These are phyloP conservation scores for Leucogyrophana mollusca DNA, from an alignment of 768 basidiomycete species.

Conservation along the genomic window DNA sequence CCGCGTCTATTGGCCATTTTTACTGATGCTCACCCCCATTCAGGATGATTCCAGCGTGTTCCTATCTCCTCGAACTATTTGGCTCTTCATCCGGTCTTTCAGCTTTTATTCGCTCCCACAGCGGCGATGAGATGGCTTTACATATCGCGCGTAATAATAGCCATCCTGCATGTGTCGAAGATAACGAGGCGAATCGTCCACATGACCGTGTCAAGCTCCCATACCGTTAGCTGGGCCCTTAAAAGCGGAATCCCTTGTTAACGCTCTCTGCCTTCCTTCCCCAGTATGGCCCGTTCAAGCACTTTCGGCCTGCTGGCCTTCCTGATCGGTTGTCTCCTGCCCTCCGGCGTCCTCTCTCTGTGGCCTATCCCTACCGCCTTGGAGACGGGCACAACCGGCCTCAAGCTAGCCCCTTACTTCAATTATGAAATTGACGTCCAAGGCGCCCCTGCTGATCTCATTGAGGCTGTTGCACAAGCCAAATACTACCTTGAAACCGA, in stretches of 20 bases:
- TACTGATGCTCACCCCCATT: background rate
- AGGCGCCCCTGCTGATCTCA: slow-evolving; percentile 31
- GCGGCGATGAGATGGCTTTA: background rate
- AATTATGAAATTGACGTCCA: slow-evolving; percentile 22
- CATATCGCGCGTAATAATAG: background rate
- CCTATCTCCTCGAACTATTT: background rate
- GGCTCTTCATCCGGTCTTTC: background rate
- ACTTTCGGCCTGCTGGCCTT: slow-evolving; percentile 10
- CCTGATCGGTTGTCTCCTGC: slow-evolving; percentile 3
- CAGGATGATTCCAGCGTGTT: background rate
- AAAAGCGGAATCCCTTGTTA: background rate
- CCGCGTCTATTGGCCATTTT: background rate
- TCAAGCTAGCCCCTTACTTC: slow-evolving; percentile 27
- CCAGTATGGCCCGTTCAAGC: slow-evolving; percentile 7
- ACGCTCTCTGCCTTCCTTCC: background rate
- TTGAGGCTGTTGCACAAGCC: slow-evolving; percentile 31
- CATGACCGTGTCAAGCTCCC: background rate
- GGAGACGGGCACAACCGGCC: slow-evolving; percentile 21
- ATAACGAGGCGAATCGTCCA: background rate
- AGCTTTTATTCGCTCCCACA: slow-evolving; percentile 1
- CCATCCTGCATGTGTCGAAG: background rate
- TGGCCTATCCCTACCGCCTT: slow-evolving; percentile 33
- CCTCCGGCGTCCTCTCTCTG: slow-evolving; percentile 11
- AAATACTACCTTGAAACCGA: slow-evolving; percentile 32
- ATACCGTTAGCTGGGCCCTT: background rate